phyloP scores from a whole-genome alignment of 345 rosid species.

The Bruguiera sexangula region DNA sequence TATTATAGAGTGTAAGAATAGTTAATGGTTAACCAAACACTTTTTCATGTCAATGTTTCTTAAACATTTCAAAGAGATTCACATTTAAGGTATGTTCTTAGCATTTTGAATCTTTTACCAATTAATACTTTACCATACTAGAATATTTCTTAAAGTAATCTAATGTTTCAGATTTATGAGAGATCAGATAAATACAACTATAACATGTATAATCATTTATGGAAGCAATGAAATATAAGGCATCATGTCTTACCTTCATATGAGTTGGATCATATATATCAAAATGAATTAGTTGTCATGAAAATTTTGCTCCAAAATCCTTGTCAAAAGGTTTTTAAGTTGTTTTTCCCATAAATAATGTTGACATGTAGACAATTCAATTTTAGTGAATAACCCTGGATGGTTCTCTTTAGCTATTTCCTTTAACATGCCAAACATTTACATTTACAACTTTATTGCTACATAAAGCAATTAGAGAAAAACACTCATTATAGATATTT shows the following conservation, averaged over 20 bases:
- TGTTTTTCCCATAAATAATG: neutral
- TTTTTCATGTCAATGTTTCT: too few species aligned
- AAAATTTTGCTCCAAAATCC: neutral
- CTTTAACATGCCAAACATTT: neutral
- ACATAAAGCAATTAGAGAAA: too few species aligned
- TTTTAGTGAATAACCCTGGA: neutral
- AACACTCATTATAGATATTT: too few species aligned
- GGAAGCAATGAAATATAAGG: too few species aligned
- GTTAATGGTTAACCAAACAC: too few species aligned
- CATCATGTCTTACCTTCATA: too few species aligned
- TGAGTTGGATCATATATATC: too few species aligned
- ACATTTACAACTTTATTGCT: neutral
- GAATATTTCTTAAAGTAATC: neutral
- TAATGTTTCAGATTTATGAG: neutral
- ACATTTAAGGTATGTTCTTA: too few species aligned
- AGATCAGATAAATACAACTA: too few species aligned
- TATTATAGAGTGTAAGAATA: neutral
- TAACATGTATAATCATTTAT: too few species aligned
- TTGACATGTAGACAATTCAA: neutral
- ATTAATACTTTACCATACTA: neutral
- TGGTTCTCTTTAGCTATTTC: neutral
- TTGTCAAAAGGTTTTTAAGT: neutral
- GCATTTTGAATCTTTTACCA: too few species aligned
- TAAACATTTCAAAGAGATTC: too few species aligned
- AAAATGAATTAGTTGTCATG: neutral